phyloP scores from a whole-genome alignment of 805 yeast species.

The Wickerhamiella azyma region DNA sequence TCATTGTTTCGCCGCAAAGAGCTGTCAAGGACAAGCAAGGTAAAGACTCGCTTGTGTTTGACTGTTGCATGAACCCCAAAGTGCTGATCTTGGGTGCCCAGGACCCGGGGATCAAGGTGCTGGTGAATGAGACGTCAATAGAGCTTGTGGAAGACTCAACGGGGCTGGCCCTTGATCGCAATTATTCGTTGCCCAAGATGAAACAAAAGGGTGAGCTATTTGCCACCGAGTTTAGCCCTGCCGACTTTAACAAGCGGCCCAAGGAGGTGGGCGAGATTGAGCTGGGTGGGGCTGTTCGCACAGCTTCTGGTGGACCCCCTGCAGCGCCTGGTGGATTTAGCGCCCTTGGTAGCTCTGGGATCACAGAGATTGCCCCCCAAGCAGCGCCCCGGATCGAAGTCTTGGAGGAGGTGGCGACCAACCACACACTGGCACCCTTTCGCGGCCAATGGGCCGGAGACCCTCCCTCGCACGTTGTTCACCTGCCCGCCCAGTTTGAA shows the following conservation, averaged over 20 bases:
- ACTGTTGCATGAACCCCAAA: constrained; percentile 59
- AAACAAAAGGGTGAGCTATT: constrained; percentile 49
- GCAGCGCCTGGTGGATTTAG: too few species aligned
- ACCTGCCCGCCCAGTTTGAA: neutral
- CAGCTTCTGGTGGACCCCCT: too few species aligned
- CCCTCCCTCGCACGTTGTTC: neutral
- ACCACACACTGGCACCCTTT: too few species aligned
- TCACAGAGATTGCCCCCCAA: neutral
- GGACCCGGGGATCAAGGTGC: constrained; percentile 45
- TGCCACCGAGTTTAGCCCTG: constrained; percentile 24
- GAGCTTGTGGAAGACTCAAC: constrained; percentile 57
- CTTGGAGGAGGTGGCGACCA: neutral
- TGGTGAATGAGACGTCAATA: constrained; percentile 70
- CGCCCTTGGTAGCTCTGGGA: too few species aligned
- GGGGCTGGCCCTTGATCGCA: constrained; percentile 44
- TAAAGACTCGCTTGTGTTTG: constrained; percentile 47
- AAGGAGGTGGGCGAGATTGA: constrained; percentile 6
- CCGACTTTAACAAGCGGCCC: neutral
- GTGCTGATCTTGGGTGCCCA: constrained; percentile 49
- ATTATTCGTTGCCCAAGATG: constrained; percentile 55
- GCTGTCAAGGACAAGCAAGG: constrained; percentile 54
- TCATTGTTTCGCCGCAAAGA: constrained; percentile 48
- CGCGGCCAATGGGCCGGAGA: neutral
- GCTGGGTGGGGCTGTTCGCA: too few species aligned
- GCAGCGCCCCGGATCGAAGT: neutral